Base-by-base conservation (phyloP, 257 asterid species). In the Primulina eburnea region DNA sequence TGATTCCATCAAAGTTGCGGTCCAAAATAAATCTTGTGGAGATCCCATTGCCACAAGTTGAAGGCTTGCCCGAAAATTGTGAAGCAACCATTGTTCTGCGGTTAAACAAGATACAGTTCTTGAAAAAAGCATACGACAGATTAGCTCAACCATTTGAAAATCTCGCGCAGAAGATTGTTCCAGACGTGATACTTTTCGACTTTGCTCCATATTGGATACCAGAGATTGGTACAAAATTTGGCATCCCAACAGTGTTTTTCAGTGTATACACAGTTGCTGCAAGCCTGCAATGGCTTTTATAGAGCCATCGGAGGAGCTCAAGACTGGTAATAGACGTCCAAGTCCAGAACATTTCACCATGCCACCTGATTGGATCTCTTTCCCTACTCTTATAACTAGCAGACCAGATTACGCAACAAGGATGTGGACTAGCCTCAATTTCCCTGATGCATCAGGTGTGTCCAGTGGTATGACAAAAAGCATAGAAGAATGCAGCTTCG, bases 1-100 rank as follows among this genome's bases (percentile, higher is more conserved):
- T n/a, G n/a, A n/a, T n/a, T n/a, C n/a, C n/a, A n/a, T n/a, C n/a
- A n/a, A n/a, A n/a, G n/a, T n/a, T n/a, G n/a, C n/a, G n/a, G n/a
- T n/a, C n/a, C n/a, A n/a, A n/a, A n/a, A 67, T 81, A 64, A 55
- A 65, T 38, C 30, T 81, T 60, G 52, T 82, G 17, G 80, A 71
- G 55, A 35, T 79, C 68, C 69, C 79, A 18, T 47, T 79, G 73
- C 83, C 79, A 2, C 32, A 1, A 1, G 72, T 77, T 1, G 71
- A 73, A 0, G 82, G 82, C n/a, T 40, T 84, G 52, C 85, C 89
- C 0, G 82, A 75, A 26, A 73, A 71, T 28, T 70, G 82, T 16
- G 85, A 84, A 70, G 86, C 89, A 4, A 84, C 85, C 7, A 16
- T 78, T 14, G 85, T 82, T 35, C 32, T 84, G 73, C 83, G 37